Conservation (phyloP, 2,329 filamentous ascomycete species). For the Talaromyces sp. region DNA sequence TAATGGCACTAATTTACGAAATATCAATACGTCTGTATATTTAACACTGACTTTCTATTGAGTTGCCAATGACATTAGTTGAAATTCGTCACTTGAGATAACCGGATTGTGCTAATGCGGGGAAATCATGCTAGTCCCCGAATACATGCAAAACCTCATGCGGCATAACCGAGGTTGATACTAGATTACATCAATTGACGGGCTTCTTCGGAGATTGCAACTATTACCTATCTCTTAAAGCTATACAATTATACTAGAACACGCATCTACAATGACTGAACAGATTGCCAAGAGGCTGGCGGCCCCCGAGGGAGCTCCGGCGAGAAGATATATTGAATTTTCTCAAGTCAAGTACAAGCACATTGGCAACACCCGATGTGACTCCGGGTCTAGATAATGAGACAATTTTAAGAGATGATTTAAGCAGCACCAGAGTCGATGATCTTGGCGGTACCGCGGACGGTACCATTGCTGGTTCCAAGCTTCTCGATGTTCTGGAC, state of each 20-base stretch:
- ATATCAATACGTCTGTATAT: not conserved
- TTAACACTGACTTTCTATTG: not conserved
- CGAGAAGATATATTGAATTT: not conserved
- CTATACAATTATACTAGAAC: not conserved
- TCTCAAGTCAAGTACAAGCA: slow-evolving; percentile 7
- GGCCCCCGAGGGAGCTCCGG: not conserved
- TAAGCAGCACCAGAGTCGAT: slow-evolving; percentile 40
- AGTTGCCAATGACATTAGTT: not conserved
- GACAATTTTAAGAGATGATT: slow-evolving; percentile 1
- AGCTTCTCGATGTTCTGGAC: slow-evolving; percentile 56
- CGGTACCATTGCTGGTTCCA: slow-evolving; percentile 48
- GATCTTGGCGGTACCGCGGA: slow-evolving; percentile 47
- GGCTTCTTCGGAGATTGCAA: not conserved
- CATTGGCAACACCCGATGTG: not conserved
- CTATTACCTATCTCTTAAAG: too few species aligned
- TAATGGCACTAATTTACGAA: not conserved
- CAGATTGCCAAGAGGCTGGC: slow-evolving; percentile 1
- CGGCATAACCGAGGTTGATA: not conserved
- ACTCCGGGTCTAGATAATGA: not conserved
- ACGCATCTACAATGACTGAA: not conserved
- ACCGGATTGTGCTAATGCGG: not conserved
- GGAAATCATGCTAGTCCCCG: not conserved
- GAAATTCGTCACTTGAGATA: not conserved
- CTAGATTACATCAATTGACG: not conserved
- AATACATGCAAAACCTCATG: not conserved